Base-by-base conservation (phyloP, 371 early-diverging fungal genomes). In the Mortierella polycephala region DNA sequence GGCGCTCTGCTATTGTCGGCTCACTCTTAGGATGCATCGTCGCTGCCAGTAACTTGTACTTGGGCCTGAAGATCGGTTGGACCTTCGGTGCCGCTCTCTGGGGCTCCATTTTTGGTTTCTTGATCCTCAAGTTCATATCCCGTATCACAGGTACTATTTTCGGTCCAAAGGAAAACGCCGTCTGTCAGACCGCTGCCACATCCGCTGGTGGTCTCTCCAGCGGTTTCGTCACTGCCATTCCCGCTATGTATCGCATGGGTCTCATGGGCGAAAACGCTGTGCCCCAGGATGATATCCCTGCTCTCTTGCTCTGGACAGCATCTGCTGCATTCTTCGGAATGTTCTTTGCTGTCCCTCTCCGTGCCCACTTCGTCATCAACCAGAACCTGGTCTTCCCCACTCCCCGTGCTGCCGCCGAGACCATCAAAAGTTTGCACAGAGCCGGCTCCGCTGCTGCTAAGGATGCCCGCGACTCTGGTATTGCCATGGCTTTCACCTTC, bases 271-370 rank as follows among this genome's bases (percentile, higher is more conserved):
- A 66, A 23, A 39, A 30, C 37, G 52, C 42, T 1, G 2, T 1
- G 30, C 87, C 87, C 37, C 57, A 76, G 40, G 80, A 85, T 12
- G 89, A 89, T 69, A 81, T 85, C 44, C 87, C 81, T 46, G 80
- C 86, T 21, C 82, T 89, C 21, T 59, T 85, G 3, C 75, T 88
- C 21, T 90, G 90, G 85, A 85, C 90, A 9, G 82, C 84, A 52
- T 83, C 85, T 58, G 83, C 88, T 42, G 89, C 91, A n/a, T 89
- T 89, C 84, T 91, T 89, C 47, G 93, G 93, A 65, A 77, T 92
- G 41, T 93, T 91, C 83, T 93, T 91, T 68, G 91, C 90, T 57
- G 85, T 93, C 42, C 93, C 93, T 49, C 88, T 93, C 40, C 90
- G 93, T 57, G 52, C 81, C 11, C 89, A 91, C 74, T 93, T 90